A percentile compares a stretch with the other conserved stretches of the same genome.
Evolutionary conservation across 2,329 filamentous ascomycete genomes (phyloP).

Genomic region (Nemania abortiva): DNA sequence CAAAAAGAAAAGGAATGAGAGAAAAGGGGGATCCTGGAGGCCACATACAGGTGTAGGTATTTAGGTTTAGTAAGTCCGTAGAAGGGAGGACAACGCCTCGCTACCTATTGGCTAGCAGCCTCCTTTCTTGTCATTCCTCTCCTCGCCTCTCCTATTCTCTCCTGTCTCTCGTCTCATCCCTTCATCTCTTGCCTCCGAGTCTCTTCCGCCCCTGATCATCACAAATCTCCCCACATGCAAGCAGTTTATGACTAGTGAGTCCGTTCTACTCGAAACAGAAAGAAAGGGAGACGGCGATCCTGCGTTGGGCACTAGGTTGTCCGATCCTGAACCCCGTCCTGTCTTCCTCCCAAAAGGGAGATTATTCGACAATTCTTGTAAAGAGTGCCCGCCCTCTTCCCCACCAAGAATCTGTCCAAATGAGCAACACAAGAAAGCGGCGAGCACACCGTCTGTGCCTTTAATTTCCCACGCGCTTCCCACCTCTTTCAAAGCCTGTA

Average conservation of each 20-base stretch:
- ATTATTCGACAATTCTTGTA: neutral
- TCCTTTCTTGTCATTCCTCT: neutral
- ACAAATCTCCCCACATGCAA: slow-evolving; percentile 15
- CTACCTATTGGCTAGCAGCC: slow-evolving; percentile 6
- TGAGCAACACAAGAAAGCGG: slow-evolving; percentile 23
- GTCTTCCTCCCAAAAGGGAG: slow-evolving; percentile 3
- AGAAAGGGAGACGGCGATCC: slow-evolving; percentile 3
- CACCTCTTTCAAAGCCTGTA: slow-evolving; percentile 18
- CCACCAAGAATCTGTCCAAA: slow-evolving; percentile 26
- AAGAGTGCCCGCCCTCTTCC: slow-evolving; percentile 13
- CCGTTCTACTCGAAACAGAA: slow-evolving; percentile 28
- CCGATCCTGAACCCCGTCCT: neutral
- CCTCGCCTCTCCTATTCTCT: slow-evolving; percentile 2
- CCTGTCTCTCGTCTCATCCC: neutral
- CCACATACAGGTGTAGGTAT: slow-evolving; percentile 23
- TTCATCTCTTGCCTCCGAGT: neutral
- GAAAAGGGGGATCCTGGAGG: neutral
- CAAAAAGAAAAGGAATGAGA: neutral
- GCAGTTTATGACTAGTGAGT: slow-evolving; percentile 20
- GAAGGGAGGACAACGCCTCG: neutral
- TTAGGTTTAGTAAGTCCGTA: slow-evolving; percentile 13
- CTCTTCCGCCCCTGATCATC: slow-evolving; percentile 9
- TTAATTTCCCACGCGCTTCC: slow-evolving; percentile 13
- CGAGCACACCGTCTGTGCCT: slow-evolving; percentile 20
- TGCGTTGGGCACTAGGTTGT: slow-evolving; percentile 7